A percentile compares a stretch with the other conserved stretches of the same genome.
phyloP scores from a whole-genome alignment of 116 monocot genomes.

The Cymodocea nodosa region DNA sequence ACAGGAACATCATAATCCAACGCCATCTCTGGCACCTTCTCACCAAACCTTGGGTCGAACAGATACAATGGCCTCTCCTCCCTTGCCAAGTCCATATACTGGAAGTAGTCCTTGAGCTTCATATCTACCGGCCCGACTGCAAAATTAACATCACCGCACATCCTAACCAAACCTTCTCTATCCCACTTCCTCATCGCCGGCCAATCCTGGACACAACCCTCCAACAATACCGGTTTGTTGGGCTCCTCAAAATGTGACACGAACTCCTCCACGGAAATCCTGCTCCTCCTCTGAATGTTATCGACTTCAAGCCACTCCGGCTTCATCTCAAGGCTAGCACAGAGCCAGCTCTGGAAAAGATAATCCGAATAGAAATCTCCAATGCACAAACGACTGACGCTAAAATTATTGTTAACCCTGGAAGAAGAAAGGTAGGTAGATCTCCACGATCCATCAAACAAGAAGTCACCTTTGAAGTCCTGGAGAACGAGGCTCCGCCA shows the following conservation, averaged over 20 bases:
- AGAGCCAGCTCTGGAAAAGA: constrained; percentile 98
- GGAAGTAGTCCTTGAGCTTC: constrained; percentile 53
- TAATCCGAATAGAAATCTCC: constrained; percentile 82
- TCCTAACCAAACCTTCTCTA: constrained; percentile 20
- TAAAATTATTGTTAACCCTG: neutral
- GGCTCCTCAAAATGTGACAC: constrained; percentile 56
- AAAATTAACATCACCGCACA: constrained; percentile 46
- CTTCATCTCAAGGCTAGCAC: constrained; percentile 87
- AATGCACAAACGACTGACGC: constrained; percentile 14
- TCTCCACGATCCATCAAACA: constrained; percentile 56
- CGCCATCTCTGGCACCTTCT: constrained; percentile 67
- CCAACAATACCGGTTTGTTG: constrained; percentile 76
- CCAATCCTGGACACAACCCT: constrained; percentile 67
- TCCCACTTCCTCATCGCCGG: constrained; percentile 66
- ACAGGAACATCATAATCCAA: constrained; percentile 60
- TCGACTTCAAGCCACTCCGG: constrained; percentile 67
- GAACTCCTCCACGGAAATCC: constrained; percentile 65
- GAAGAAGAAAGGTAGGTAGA: constrained; percentile 40
- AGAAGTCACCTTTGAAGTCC: constrained; percentile 35
- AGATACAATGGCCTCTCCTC: constrained; percentile 94
- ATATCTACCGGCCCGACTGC: constrained; percentile 81
- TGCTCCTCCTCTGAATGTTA: constrained; percentile 45
- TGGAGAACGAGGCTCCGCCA: constrained; percentile 68
- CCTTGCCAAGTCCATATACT: constrained; percentile 30
- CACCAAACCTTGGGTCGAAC: constrained; percentile 81